phyloP scores from a whole-genome alignment of 2,329 filamentous ascomycete genomes.

The Fusarium citri region DNA sequence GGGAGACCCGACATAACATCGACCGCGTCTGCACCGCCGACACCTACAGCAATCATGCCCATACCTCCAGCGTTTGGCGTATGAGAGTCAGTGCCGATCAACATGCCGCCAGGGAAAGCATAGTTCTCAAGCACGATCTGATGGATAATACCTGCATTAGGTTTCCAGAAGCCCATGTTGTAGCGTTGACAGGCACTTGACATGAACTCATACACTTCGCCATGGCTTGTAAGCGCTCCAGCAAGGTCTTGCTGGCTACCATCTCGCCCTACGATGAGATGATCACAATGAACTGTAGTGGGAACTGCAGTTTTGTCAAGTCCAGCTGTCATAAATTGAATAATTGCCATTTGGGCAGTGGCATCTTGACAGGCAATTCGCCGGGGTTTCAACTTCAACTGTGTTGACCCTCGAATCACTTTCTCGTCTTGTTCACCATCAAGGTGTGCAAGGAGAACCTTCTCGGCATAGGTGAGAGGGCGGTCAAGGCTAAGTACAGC shows the following conservation, averaged over 20 bases:
- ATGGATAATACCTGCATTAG: slow-evolving; percentile 94
- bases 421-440: slow-evolving; percentile 76
- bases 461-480: slow-evolving; percentile 88
- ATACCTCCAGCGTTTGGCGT: slow-evolving; percentile 95
- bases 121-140: slow-evolving; percentile 99
- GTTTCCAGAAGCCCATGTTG: slow-evolving; percentile 95
- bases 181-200: slow-evolving; percentile 91
- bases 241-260: slow-evolving; percentile 90
- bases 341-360: slow-evolving; percentile 95
- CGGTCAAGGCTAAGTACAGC: slow-evolving; percentile 74
- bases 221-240: slow-evolving; percentile 87
- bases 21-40: slow-evolving; percentile 96
- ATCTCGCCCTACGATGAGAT: slow-evolving; percentile 95
- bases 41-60: slow-evolving; percentile 93
- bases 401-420: slow-evolving; percentile 82
- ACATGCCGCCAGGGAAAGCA: slow-evolving; percentile 95
- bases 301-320: slow-evolving; percentile 90
- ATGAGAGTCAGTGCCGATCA: slow-evolving; percentile 97
- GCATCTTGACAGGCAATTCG: slow-evolving; percentile 99
- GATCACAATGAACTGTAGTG: slow-evolving; percentile 98
- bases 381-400: slow-evolving; percentile 96
- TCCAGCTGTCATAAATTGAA: slow-evolving; percentile 98
- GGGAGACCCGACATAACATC: slow-evolving; percentile 96
- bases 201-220: slow-evolving; percentile 97
- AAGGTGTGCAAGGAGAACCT: slow-evolving; percentile 84